Evolutionary conservation across 2,329 filamentous ascomycete genomes (phyloP), one percentile per base, ranked within the genome.

Genomic region (Pestalotiopsis sp.): DNA sequence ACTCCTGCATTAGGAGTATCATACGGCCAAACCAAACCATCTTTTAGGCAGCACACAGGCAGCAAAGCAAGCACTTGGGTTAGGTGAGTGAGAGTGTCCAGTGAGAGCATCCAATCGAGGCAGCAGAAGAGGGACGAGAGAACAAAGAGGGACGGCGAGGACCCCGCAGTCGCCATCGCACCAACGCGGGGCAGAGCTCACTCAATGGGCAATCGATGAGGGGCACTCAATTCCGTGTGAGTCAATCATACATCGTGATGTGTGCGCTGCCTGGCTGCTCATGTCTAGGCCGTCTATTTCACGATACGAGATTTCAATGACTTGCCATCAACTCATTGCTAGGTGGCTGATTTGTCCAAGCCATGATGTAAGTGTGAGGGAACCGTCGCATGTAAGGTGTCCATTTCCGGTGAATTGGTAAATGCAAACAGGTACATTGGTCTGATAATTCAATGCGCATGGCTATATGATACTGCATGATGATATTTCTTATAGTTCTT

Each of bases 51-150:
- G 57, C 57, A 59, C 57, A n/a, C 57, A 36, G 57, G 45, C 45
- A 52, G 45, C 45, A 52, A 52, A 52, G 45, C 38, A 64, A 20
- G 61, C 61, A 64, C 36, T 64, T 64, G 61, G 61, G 61, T 64
- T 45, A 64, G 61, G 61, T 64, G 61, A 64, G 61, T 38, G 59
- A 62, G 12, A 14, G 59, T 14, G 6, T 59, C 57, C 57, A n/a
- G 57, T 52, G 45, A 9, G 45, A 27, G n/a, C 23, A 23, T 64
- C 61, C 61, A 64, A 64, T 64, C 25, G 61, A 62, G 59, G 59
- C 31, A 38, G 45, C 45, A 52, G 20, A 20, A 52, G 45, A 52
- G 45, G 17, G 20, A 25, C 38, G 25, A 39, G 25, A 12, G 61
- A 49, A 52, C 59, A 64, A 20, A 20, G 38, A 41, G 61, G 38